phyloP scores from a whole-genome alignment of 164 flowering plant species.

The Akebia trifoliata region DNA sequence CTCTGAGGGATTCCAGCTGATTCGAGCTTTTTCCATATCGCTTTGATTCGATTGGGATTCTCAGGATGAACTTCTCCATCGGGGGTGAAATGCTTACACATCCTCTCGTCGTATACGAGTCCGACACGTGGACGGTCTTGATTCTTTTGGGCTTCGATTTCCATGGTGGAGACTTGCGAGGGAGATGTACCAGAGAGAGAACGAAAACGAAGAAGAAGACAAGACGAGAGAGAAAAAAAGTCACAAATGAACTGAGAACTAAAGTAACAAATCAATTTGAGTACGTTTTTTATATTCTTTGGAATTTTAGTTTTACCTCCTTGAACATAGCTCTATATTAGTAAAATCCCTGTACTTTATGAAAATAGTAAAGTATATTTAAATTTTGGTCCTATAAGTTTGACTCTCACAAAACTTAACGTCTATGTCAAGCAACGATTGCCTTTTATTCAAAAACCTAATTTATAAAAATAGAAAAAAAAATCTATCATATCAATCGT shows the following conservation, averaged over 20 bases:
- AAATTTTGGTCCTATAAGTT: too few relatives aligned
- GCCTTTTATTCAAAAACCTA: too few relatives aligned
- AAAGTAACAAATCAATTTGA: too few relatives aligned
- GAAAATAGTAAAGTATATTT: too few relatives aligned
- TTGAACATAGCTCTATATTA: too few relatives aligned
- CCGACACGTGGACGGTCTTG: slow-evolving; percentile 45
- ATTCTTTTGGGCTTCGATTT: slow-evolving; percentile 2
- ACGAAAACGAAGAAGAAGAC: neutral
- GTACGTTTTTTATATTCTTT: too few relatives aligned
- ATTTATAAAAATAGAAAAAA: too few relatives aligned
- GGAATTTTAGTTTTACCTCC: too few relatives aligned
- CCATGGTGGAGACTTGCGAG: neutral
- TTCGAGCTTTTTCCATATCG: slow-evolving; percentile 66
- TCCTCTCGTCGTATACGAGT: slow-evolving; percentile 74
- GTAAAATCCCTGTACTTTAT: too few relatives aligned
- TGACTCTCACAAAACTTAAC: too few relatives aligned
- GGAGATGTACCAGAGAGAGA: neutral
- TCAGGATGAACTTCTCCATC: slow-evolving; percentile 66
- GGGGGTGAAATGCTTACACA: slow-evolving; percentile 67
- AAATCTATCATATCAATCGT: too few relatives aligned
- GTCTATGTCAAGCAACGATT: too few relatives aligned
- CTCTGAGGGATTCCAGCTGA: slow-evolving; percentile 52
- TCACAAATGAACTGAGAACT: neutral
- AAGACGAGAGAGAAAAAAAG: neutral
- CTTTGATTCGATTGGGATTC: slow-evolving; percentile 61